Evolutionary conservation across 1,139 yeast genomes (phyloP).

Genomic region (Nadsonia commutata): DNA sequence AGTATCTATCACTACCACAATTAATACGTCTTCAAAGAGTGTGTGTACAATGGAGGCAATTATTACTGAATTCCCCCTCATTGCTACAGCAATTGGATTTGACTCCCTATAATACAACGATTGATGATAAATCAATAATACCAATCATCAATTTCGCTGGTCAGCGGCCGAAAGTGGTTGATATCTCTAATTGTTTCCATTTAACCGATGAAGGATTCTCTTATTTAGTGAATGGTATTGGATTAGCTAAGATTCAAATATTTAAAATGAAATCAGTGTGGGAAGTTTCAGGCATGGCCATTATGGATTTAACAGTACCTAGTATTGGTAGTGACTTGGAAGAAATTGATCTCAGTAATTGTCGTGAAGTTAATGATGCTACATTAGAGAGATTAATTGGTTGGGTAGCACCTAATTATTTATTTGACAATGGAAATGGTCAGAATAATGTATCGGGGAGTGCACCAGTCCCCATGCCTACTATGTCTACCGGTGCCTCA

Average conservation of each 20-base stretch:
- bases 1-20: constrained; percentile 36
- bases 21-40: constrained; percentile 43
- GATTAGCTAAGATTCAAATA: constrained; percentile 41
- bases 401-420: constrained; percentile 21
- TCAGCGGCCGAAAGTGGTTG: constrained; percentile 42
- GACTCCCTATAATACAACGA: constrained; percentile 42
- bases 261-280: constrained; percentile 56
- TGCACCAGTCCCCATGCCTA: no score
- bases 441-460: no score
- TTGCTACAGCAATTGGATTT: constrained; percentile 39
- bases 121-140: constrained; percentile 42
- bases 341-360: constrained; percentile 53
- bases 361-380: constrained; percentile 58
- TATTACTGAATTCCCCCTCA: constrained; percentile 41
- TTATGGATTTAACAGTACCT: constrained; percentile 59
- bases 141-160: constrained; percentile 59
- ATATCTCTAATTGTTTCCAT: constrained; percentile 62
- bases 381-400: constrained; percentile 56
- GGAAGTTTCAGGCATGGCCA: constrained; percentile 70
- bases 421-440: constrained; percentile 5
- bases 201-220: constrained; percentile 63
- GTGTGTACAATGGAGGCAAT: constrained; percentile 52
- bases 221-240: constrained; percentile 55
- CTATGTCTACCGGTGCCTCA: constrained; percentile 12
- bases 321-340: constrained; percentile 44